Evolutionary conservation across 495 filamentous ascomycete genomes (phyloP).

Genomic region (Penicillium fimorum): DNA sequence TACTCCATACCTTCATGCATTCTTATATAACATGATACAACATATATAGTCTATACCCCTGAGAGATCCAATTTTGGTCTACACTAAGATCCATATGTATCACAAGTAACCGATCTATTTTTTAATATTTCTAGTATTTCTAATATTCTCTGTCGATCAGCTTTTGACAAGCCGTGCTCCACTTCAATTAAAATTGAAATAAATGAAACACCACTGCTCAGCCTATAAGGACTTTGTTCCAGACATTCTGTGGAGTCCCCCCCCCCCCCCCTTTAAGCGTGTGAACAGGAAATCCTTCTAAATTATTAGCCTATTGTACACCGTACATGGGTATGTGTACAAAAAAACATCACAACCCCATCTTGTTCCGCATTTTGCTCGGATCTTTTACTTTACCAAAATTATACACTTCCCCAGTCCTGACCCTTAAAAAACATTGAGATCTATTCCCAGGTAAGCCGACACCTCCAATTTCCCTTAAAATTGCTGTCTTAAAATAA

Average conservation of each 20-base stretch:
- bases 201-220: slow-evolving; percentile 20
- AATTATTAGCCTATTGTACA: background rate
- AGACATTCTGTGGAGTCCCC: slow-evolving; percentile 18
- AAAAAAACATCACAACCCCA: slow-evolving; percentile 15
- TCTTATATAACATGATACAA: background rate
- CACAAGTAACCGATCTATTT: too few species aligned
- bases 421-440: background rate
- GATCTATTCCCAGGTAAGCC: background rate
- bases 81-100: too few species aligned
- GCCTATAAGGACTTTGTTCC: slow-evolving; percentile 11
- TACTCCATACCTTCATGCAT: too few species aligned
- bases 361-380: background rate
- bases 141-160: background rate
- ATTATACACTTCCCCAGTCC: background rate
- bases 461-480: background rate
- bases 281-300: slow-evolving; percentile 2
- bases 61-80: background rate
- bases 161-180: slow-evolving; percentile 13
- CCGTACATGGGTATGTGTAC: slow-evolving; percentile 1
- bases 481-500: background rate
- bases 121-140: background rate
- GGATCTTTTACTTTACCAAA: background rate
- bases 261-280: slow-evolving; percentile 23
- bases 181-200: slow-evolving; percentile 12
- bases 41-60: background rate